phyloP scores from a whole-genome alignment of 148 eudicot species.

The Vaccinium myrtillus region DNA sequence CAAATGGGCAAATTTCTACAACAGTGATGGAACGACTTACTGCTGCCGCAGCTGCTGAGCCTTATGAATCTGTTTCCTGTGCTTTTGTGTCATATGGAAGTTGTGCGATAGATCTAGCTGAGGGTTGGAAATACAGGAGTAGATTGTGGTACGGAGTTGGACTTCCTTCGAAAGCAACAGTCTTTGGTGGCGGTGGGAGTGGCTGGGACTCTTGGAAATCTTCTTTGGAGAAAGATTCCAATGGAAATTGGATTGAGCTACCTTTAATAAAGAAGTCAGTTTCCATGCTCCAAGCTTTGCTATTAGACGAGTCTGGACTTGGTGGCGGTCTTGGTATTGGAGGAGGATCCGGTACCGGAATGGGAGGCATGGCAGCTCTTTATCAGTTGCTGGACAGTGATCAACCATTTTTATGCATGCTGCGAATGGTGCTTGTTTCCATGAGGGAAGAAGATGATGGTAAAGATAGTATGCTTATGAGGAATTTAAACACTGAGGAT shows the following conservation, averaged over 20 bases:
- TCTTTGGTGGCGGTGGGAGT: slow-evolving; percentile 92
- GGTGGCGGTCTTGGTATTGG: slow-evolving; percentile 99
- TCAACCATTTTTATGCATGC: slow-evolving; percentile 98
- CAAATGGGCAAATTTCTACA: slow-evolving; percentile 75
- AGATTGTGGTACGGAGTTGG: slow-evolving; percentile 94
- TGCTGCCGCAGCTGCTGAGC: slow-evolving; percentile 97
- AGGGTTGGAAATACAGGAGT: slow-evolving; percentile 96
- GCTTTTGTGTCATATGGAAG: slow-evolving; percentile 98
- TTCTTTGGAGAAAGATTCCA: slow-evolving; percentile 78
- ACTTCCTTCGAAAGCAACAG: slow-evolving; percentile 45
- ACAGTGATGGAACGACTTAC: slow-evolving; percentile 84
- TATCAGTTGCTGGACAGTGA: slow-evolving; percentile 97
- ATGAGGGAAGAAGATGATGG: slow-evolving; percentile 96
- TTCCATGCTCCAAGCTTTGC: slow-evolving; percentile 88
- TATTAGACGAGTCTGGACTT: slow-evolving; percentile 95
- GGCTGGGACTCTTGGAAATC: slow-evolving; percentile 91
- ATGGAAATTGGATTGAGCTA: slow-evolving; percentile 89
- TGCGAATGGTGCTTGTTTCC: slow-evolving; percentile 93
- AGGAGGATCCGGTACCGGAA: slow-evolving; percentile 99
- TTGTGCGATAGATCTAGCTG: slow-evolving; percentile 74
- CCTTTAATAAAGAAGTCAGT: slow-evolving; percentile 86
- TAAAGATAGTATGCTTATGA: slow-evolving; percentile 58
- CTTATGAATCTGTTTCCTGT: slow-evolving; percentile 91
- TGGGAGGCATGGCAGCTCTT: slow-evolving; percentile 97
- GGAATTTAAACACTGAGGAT: slow-evolving; percentile 53